Evolutionary conservation across 169 alveolate genomes (phyloP).

Genomic region (Babesia bigemina): DNA sequence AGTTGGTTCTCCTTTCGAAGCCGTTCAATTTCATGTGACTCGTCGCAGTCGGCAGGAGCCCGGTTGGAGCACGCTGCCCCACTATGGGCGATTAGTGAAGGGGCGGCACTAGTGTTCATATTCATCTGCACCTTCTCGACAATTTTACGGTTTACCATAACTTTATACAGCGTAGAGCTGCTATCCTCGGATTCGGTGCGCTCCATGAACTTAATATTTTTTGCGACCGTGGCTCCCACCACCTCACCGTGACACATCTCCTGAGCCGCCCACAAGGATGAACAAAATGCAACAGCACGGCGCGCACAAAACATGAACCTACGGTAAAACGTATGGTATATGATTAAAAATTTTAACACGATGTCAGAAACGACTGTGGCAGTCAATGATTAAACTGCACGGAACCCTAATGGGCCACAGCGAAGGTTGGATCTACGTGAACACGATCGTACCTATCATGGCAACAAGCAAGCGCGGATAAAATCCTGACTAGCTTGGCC

Average conservation of each 20-base stretch:
- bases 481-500: no score
- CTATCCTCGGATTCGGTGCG: slow-evolving; percentile 20
- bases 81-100: neutral
- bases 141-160: slow-evolving; percentile 39
- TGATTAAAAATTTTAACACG: neutral
- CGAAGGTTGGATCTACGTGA: no score
- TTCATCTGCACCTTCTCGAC: slow-evolving; percentile 65
- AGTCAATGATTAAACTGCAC: no score
- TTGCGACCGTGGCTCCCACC: neutral
- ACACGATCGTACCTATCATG: no score
- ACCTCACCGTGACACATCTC: slow-evolving; percentile 18
- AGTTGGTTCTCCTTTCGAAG: slow-evolving; percentile 18
- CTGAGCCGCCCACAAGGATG: neutral
- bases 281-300: neutral
- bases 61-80: slow-evolving; percentile 11
- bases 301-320: neutral
- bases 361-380: no score
- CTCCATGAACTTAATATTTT: slow-evolving; percentile 17
- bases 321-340: no score
- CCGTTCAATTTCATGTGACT: slow-evolving; percentile 16
- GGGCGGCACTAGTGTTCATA: neutral
- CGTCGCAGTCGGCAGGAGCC: neutral
- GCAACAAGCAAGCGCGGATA: no score
- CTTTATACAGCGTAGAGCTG: slow-evolving; percentile 44
- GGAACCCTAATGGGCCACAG: neutral